Base-by-base conservation (phyloP, 192 early-diverging fungal species). In the Backusella westeae region DNA sequence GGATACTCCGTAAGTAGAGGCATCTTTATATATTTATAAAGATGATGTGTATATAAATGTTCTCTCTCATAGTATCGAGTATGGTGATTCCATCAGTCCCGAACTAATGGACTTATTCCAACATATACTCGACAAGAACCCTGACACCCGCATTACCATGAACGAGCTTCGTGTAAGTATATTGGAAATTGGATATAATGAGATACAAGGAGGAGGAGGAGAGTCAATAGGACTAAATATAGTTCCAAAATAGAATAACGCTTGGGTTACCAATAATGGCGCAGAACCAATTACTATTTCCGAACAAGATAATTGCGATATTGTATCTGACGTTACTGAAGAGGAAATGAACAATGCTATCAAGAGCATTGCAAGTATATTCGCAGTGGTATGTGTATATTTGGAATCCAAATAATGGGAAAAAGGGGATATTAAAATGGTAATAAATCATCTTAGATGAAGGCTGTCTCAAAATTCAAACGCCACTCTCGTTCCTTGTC, bases 201-300 rank as follows among this genome's bases (percentile, higher is more conserved):
- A 29, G 8, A 29, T 29, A 63, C 10, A 19, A 23, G 2, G 12
- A 23, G n/a, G 21, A 23, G n/a, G 32, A 32, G 32, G 32, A 26
- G 56, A 49, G 46, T 49, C 19, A 49, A 49, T 49, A 6, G 46
- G 19, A n/a, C 19, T 69, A 42, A 59, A 52, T 6, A 6, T 26
- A 29, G 3, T 76, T 46, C 46, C 17, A 70, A 26, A 34, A n/a
- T 69, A 75, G 69, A 85, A 79, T 81, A 91, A 97, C 76, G 89
- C 92, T 5, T 99, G 96, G 96, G 85, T 98, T 7, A 98, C 96
- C 1, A 78, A 91, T 52, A 63, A 87, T 78, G 93, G 90, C 76
- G 80, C 69, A 14, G 82, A 83, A 6, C 83, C 84, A 6, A 84
- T 98, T 53, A 87, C 91, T 6, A 78, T 82, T 59, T 93, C 90